A percentile compares a stretch with the other conserved stretches of the same genome.
Evolutionary conservation across 768 basidiomycete species (phyloP).

Genomic region (Xanthoconium purpureum): DNA sequence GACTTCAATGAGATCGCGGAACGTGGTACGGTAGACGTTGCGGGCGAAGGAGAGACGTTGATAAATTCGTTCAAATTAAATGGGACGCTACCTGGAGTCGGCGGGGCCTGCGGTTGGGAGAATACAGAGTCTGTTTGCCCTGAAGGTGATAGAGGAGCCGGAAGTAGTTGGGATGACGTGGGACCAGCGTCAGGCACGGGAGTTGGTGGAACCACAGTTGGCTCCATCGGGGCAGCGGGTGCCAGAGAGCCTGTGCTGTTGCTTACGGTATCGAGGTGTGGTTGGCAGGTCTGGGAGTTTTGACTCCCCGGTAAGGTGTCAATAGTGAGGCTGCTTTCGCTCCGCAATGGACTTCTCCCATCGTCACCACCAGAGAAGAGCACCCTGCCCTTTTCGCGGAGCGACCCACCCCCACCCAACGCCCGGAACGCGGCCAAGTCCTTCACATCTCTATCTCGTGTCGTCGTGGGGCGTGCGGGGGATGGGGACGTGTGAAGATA

Average conservation of each 20-base stretch:
- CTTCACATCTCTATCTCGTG: slow-evolving; percentile 42
- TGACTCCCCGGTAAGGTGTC: slow-evolving; percentile 29
- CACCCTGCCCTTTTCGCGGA: slow-evolving; percentile 65
- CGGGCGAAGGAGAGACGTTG: slow-evolving; percentile 67
- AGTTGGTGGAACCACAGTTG: slow-evolving; percentile 34
- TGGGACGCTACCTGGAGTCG: slow-evolving; percentile 35
- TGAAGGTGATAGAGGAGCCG: slow-evolving; percentile 25
- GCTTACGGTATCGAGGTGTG: slow-evolving; percentile 17
- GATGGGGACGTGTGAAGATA: slow-evolving; percentile 84
- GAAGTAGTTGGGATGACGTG: slow-evolving; percentile 24
- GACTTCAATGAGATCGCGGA: slow-evolving; percentile 32
- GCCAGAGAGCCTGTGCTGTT: slow-evolving; percentile 18
- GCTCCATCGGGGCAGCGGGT: slow-evolving; percentile 29
- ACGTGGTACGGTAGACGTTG: slow-evolving; percentile 33
- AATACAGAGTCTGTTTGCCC: slow-evolving; percentile 19
- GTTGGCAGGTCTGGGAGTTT: slow-evolving; percentile 20
- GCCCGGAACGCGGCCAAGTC: slow-evolving; percentile 58
- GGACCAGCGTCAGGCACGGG: slow-evolving; percentile 28
- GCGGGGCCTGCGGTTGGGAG: slow-evolving; percentile 33
- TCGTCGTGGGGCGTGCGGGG: slow-evolving; percentile 60
- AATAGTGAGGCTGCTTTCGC: slow-evolving; percentile 26
- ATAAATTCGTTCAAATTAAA: slow-evolving; percentile 74
- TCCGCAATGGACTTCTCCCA: slow-evolving; percentile 25
- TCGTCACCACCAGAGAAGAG: slow-evolving; percentile 54
- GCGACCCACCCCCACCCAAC: slow-evolving; percentile 44